A percentile compares a stretch with the other conserved stretches of the same genome.
Conservation (phyloP, 495 filamentous ascomycete species). For the Penicillium roqueforti region DNA sequence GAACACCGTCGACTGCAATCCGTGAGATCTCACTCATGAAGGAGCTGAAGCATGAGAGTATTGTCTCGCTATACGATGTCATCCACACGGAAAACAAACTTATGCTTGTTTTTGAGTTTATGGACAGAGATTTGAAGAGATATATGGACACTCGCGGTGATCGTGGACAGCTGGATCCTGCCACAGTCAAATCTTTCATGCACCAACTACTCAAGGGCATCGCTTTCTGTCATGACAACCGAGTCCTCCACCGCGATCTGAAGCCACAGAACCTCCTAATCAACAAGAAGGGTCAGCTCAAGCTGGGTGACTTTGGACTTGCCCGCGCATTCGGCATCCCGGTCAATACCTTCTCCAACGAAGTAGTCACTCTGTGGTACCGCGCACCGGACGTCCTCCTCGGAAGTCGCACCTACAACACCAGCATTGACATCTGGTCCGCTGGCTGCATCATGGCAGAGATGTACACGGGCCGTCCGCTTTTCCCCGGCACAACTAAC, state of each 20-base stretch:
- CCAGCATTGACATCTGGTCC: slow-evolving; percentile 97
- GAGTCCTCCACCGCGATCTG: slow-evolving; percentile 90
- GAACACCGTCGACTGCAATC: slow-evolving; percentile 96
- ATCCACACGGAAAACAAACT: slow-evolving; percentile 99
- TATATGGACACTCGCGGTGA: slow-evolving; percentile 94
- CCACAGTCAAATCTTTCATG: slow-evolving; percentile 96
- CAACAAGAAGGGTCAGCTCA: slow-evolving; percentile 85
- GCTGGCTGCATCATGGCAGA: slow-evolving; percentile 98
- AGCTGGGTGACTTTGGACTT: slow-evolving; percentile 92
- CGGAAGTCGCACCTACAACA: slow-evolving; percentile 89
- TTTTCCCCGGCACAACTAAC: slow-evolving; percentile 94
- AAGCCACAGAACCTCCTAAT: slow-evolving; percentile 96
- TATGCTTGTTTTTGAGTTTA: slow-evolving; percentile 98
- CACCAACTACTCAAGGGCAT: slow-evolving; percentile 90
- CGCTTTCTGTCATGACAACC: slow-evolving; percentile 94
- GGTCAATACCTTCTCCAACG: slow-evolving; percentile 97
- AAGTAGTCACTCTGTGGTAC: slow-evolving; percentile 97
- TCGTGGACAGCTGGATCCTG: slow-evolving; percentile 74
- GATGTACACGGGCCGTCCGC: slow-evolving; percentile 89
- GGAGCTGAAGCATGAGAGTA: slow-evolving; percentile 96
- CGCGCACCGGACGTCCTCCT: slow-evolving; percentile 90
- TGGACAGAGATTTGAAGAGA: slow-evolving; percentile 98
- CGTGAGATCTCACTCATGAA: slow-evolving; percentile 99
- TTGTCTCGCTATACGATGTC: slow-evolving; percentile 95
- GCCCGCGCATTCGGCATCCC: slow-evolving; percentile 93